Conservation (phyloP, 768 basidiomycete genomes). For the Lepiota brunneoincarnata region DNA sequence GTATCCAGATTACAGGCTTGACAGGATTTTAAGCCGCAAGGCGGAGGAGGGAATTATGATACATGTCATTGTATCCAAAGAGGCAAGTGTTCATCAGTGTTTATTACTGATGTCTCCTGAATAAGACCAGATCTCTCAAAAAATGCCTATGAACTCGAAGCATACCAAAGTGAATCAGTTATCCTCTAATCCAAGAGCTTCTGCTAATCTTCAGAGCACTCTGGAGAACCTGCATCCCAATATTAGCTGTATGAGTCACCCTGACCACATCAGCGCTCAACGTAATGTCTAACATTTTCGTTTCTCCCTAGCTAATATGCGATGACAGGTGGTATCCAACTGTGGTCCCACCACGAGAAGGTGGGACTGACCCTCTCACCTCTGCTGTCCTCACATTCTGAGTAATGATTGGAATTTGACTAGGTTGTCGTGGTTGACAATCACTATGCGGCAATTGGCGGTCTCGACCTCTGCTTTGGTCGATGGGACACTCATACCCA, state of each 20-base stretch:
- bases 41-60: constrained; percentile 91
- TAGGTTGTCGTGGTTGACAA: constrained; percentile 87
- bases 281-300: constrained; percentile 31
- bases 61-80: constrained; percentile 93
- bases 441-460: constrained; percentile 83
- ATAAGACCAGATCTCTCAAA: constrained; percentile 80
- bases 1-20: constrained; percentile 87
- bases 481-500: constrained; percentile 94
- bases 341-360: constrained; percentile 95
- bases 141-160: constrained; percentile 84
- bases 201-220: constrained; percentile 42
- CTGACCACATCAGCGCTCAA: constrained; percentile 85
- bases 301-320: background rate
- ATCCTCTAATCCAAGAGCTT: background rate
- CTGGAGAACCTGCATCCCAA: constrained; percentile 86
- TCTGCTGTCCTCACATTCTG: no score
- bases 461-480: constrained; percentile 94
- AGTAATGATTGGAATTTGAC: no score
- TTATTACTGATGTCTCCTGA: no score
- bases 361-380: no score
- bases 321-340: constrained; percentile 76
- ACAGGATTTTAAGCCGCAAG: constrained; percentile 80
- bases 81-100: constrained; percentile 41
- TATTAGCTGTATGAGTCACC: constrained; percentile 86
- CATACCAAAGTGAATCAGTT: constrained; percentile 67